Evolutionary conservation across 208 protist genomes (phyloP), one percentile per base, ranked within the genome.

Genomic region (Entamoeba moshkovskii): DNA sequence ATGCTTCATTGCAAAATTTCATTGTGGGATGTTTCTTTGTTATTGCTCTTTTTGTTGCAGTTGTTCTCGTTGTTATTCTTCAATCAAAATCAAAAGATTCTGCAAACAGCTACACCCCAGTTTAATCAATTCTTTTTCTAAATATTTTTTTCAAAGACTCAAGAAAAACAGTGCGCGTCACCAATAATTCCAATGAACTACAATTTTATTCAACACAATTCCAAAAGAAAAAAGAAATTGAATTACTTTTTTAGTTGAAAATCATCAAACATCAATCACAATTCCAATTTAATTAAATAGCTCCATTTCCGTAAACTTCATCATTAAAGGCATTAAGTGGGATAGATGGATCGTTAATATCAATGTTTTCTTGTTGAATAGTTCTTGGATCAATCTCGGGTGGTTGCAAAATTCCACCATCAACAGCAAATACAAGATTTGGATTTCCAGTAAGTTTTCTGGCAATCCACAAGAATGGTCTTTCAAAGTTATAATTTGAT

Each of bases 401-500:
- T 45, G 95, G 93, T n/a, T 92, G 8, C 25, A 94, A 29, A 1
- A 95, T 42, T 38, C 93, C 91, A 3, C 46, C 47, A 25, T 97
- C 97, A 33, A 97, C 97, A 94, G 97, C 97, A 93, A 99, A 98
- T 52, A 96, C 94, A 49, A 99, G 97, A 59, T 99, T 97, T 93
- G 96, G 95, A 96, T 99, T 97, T 96, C 46, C 45, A 42, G 66
- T 46, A 29, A 95, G 97, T 95, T 98, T 98, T 96, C 98, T 98
- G 49, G 98, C 98, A 29, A 99, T 97, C 97, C 97, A 99, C 44
- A 99, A 96, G 96, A 99, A 99, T 46, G 99, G 99, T 97, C 99
- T 99, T 97, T 99, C 99, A 95, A 99, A 99, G 94, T 99, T 99
- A 97, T 99, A 99, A 97, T 99, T 99, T 52, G 98, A 98, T 97